Evolutionary conservation across 352 stramenopile species (phyloP), one percentile per base, ranked within the genome.

Genomic region (Phytophthora cactorum): DNA sequence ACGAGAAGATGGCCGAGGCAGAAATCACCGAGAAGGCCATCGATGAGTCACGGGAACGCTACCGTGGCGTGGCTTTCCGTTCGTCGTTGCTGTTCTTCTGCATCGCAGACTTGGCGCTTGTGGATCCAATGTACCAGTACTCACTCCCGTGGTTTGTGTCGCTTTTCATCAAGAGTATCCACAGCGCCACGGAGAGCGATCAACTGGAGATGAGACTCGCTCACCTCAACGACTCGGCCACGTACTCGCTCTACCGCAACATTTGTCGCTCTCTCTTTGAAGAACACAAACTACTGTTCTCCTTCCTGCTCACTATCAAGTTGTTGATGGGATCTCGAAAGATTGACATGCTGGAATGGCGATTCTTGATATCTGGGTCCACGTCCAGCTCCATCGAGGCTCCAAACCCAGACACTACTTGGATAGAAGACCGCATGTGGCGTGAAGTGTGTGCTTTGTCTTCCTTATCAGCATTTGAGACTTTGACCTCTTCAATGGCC

Each of bases 111-210:
- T 71, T 98, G 39, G 85, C 86, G 15, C 74, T 95, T 4, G 91
- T 98, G 4, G 93, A 98, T 55, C 92, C 93, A 0, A 97, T 98
- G 90, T 98, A 97, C 72, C 92, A 98, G 78, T 98, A 98, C 63
- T 97, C 87, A 22, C 70, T 98, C 28, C 89, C 96, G 52, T 98
- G 92, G 93, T 98, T 98, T 66, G 87, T 95, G 12, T 82, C 82
- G 1, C 70, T 98, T 4, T 98, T 98, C 59, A 81, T 96, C 45
- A 93, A 93, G 57, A 93, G 88, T 31, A 97, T 98, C 28, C 86
- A 84, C 28, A 75, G 68, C 5, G 92, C 92, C 1, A 88, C 89
- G 22, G 84, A 90, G 39, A 92, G 86, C 36, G 90, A 97, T 7
- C 84, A 93, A 27, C 80, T 98, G 3, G 88, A 96, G 56, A 75